Evolutionary conservation across 176 grass and related monocot species (phyloP).

Genomic region (Canna indica): DNA sequence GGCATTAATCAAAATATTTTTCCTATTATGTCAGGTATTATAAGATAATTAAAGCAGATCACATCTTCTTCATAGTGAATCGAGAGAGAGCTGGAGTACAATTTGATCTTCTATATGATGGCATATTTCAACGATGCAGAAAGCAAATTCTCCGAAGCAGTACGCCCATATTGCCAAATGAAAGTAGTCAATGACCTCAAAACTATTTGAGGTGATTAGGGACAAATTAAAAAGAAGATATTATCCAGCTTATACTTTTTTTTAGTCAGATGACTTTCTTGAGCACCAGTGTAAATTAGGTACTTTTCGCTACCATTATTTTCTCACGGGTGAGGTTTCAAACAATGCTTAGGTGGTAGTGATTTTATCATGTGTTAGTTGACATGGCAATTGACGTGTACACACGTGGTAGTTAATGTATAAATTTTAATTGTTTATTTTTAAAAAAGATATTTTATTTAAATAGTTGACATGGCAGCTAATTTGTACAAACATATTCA

Average conservation of each 20-base stretch:
- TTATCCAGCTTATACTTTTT: not conserved
- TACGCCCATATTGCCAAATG: conserved; percentile 26
- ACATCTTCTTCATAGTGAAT: conserved; percentile 71
- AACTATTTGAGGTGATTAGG: not conserved
- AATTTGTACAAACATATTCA: no score
- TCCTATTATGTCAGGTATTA: conserved; percentile 33
- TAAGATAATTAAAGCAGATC: conserved; percentile 62
- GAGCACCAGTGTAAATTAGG: no score
- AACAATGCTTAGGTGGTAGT: no score
- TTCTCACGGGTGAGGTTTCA: no score
- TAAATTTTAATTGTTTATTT: no score
- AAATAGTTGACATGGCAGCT: no score
- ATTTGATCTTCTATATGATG: conserved; percentile 71
- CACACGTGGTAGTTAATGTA: no score
- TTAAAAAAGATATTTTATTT: no score
- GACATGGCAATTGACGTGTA: no score
- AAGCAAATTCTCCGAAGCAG: conserved; percentile 34
- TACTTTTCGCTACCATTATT: no score
- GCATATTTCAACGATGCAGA: conserved; percentile 62
- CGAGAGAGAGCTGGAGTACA: conserved; percentile 47
- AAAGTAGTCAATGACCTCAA: conserved; percentile 3
- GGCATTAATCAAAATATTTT: not conserved
- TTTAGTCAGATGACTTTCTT: no score
- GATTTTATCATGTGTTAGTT: no score
- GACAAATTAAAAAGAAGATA: not conserved